Evolutionary conservation across 1,284 basidiomycete species (phyloP), one percentile per base, ranked within the genome.

Genomic region (Cryptococcus hybrid): DNA sequence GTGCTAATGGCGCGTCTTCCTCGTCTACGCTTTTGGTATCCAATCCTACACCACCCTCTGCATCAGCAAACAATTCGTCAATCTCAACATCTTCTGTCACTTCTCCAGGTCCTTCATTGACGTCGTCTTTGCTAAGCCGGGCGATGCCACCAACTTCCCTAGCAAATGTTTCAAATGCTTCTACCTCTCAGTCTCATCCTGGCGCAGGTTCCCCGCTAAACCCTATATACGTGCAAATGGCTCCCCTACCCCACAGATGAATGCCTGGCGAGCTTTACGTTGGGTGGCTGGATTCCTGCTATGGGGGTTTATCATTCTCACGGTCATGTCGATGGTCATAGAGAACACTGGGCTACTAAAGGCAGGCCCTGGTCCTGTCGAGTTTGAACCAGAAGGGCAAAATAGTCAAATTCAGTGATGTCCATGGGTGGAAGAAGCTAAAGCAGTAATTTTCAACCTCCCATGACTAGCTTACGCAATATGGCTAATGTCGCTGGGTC

Each of bases 381-480:
- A 84, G 60, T 84, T 84, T 58, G 80, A 80, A 40, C 80, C 76
- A 1, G 77, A 78, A 24, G 24, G 88, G 88, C 43, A 91, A 90
- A 68, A 82, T 85, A 0, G 87, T 92, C 79, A 92, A 86, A 68
- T 96, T 96, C 72, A 86, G 84, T 62, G 94, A 96, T 77, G 92
- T 97, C 5, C 91, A 96, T 65, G 93, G 93, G 88, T 92, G 43
- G 93, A 96, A 71, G 93, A 96, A 77, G 92, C 89, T 44, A 96
- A 96, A 78, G 85, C 87, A 67, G 88, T 87, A 50, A 54, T 80
- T 64, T 12, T 1, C 13, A 7, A 36, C 24, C 39, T 51, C 11
- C 12, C 24, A 24, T 42, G 39, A n/a, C n/a, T 9, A 24, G 7
- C 34, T 12, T 7, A 7, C 15, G 2, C 38, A 15, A 34, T 44